These are phyloP conservation scores for Colletotrichum incanum DNA, from an alignment of 2,329 filamentous ascomycete genomes.

Conservation along the genomic window DNA sequence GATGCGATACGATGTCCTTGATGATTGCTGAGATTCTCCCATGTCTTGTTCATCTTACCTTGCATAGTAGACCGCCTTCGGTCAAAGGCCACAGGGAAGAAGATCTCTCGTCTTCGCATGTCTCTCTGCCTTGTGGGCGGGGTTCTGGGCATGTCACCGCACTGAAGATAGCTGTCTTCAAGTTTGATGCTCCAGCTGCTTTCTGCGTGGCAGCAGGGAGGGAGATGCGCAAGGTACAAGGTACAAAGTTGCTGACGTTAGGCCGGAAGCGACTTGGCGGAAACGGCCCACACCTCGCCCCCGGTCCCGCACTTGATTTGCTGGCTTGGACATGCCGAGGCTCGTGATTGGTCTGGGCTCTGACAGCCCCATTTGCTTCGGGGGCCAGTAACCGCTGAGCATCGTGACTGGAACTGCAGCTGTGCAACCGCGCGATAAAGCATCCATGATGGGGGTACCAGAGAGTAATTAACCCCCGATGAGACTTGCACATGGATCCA, in stretches of 20 bases:
- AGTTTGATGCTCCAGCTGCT: not conserved
- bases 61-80: no score
- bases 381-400: constrained; percentile 38
- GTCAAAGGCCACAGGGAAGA: not conserved
- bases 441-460: constrained; percentile 1
- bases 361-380: constrained; percentile 23
- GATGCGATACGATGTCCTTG: not conserved
- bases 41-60: not conserved
- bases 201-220: not conserved
- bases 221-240: not conserved
- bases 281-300: not conserved
- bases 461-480: not conserved
- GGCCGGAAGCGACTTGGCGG: constrained; percentile 32
- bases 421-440: constrained; percentile 43
- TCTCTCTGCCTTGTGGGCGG: not conserved
- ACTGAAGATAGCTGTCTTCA: constrained; percentile 14
- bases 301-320: constrained; percentile 35
- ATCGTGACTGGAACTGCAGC: constrained; percentile 40
- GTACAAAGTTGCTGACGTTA: constrained; percentile 33
- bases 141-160: not conserved
- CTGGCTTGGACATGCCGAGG: not conserved
- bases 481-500: constrained; percentile 1
- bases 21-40: not conserved
- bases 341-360: constrained; percentile 18
- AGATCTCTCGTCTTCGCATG: not conserved